These are phyloP conservation scores for Ustilago bromivora DNA, from an alignment of 1,284 basidiomycete species.

Conservation along the genomic window DNA sequence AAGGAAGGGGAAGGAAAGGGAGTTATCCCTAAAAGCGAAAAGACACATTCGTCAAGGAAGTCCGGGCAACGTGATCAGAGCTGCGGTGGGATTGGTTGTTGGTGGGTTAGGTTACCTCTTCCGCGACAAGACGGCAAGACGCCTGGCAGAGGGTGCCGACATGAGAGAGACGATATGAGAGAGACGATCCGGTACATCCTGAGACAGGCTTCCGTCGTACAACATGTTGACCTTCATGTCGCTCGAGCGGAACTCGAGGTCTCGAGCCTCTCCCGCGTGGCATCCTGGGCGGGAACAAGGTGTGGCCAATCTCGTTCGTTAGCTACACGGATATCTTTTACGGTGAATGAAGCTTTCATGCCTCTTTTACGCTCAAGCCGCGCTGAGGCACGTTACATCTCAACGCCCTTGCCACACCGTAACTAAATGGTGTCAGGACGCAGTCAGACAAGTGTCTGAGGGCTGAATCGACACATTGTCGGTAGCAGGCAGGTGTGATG, in stretches of 20 bases:
- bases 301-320: neutral
- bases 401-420: too few species aligned
- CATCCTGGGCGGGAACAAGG: neutral
- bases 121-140: too few species aligned
- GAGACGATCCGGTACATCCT: neutral
- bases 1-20: neutral
- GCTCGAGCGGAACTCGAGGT: neutral
- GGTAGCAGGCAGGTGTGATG: neutral
- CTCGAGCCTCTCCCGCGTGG: conserved; percentile 1
- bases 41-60: neutral
- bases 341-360: too few species aligned
- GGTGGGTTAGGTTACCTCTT: neutral
- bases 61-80: neutral
- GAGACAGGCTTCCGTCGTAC: neutral
- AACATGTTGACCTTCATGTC: neutral
- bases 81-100: neutral
- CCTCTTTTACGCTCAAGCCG: too few species aligned
- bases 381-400: neutral
- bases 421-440: too few species aligned
- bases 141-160: too few species aligned
- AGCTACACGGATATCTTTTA: too few species aligned
- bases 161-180: neutral
- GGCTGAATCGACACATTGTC: neutral
- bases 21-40: neutral
- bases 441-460: neutral